Conservation (phyloP, 2,329 filamentous ascomycete genomes). For the Ramularia collo-cygni region DNA sequence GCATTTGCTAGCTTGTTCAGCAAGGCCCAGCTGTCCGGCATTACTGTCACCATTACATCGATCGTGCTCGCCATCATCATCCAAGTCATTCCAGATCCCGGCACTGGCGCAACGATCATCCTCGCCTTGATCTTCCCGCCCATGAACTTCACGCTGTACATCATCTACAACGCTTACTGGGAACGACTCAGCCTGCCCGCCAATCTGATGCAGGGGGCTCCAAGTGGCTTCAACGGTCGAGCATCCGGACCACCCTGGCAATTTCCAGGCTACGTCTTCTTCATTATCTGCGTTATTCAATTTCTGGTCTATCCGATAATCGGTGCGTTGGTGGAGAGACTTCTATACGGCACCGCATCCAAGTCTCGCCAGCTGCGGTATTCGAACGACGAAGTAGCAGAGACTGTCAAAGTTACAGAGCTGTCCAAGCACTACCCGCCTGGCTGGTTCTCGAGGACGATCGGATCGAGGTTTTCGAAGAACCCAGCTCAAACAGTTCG, state of each 20-base stretch:
- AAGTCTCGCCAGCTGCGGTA: constrained; percentile 40
- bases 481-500: constrained; percentile 57
- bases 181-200: constrained; percentile 56
- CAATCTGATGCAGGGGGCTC: constrained; percentile 56
- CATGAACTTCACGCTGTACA: constrained; percentile 82
- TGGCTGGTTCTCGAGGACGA: constrained; percentile 48
- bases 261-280: constrained; percentile 67
- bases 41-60: constrained; percentile 64
- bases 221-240: constrained; percentile 29
- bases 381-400: constrained; percentile 16
- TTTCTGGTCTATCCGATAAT: constrained; percentile 70
- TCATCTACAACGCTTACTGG: constrained; percentile 70
- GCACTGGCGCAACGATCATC: constrained; percentile 58
- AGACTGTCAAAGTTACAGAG: constrained; percentile 61
- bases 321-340: constrained; percentile 65
- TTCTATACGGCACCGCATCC: constrained; percentile 67
- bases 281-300: constrained; percentile 70
- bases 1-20: constrained; percentile 78
- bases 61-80: constrained; percentile 75
- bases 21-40: constrained; percentile 81
- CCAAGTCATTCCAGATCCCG: constrained; percentile 61
- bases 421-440: constrained; percentile 77
- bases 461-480: constrained; percentile 42
- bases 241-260: constrained; percentile 44
- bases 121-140: constrained; percentile 75